Percentiles rank a stretch among this genome's conserved stretches.
phyloP scores from a whole-genome alignment of 306 rosid species.

The Dalbergia oliveri region DNA sequence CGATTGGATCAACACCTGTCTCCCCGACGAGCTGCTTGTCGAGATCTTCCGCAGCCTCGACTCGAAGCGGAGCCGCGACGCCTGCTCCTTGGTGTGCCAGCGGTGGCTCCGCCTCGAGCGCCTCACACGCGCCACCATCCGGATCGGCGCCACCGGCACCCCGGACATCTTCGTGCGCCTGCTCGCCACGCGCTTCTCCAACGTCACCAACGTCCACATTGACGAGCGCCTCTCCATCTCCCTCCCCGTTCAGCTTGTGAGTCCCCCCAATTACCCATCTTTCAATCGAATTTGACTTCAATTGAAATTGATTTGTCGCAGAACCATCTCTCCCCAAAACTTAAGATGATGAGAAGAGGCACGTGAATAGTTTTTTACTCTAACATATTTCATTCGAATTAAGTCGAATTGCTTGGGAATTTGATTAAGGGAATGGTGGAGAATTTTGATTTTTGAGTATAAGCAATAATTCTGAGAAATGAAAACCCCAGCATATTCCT shows the following conservation, averaged over 20 bases:
- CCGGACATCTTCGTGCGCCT: constrained; percentile 71
- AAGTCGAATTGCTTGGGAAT: not conserved
- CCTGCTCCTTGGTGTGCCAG: constrained; percentile 88
- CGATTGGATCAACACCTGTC: constrained; percentile 74
- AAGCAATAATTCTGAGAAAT: no score
- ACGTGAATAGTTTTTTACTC: no score
- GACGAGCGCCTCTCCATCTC: constrained; percentile 81
- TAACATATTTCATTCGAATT: not conserved
- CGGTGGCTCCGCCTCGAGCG: constrained; percentile 95
- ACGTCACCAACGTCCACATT: constrained; percentile 68
- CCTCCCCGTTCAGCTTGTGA: constrained; percentile 64
- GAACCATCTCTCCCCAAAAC: no score
- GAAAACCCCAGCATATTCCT: no score
- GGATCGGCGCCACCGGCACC: constrained; percentile 80
- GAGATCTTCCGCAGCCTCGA: constrained; percentile 75
- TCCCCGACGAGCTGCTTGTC: constrained; percentile 83
- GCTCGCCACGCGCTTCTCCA: constrained; percentile 73
- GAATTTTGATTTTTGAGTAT: not conserved
- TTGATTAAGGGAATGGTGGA: not conserved
- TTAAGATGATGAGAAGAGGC: no score
- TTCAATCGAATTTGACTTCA: not conserved
- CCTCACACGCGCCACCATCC: constrained; percentile 71
- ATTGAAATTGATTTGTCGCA: not conserved
- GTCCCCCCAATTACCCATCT: not conserved
- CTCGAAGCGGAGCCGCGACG: constrained; percentile 75